Base-by-base conservation (phyloP, 257 asterid genomes). In the Verbena officinalis region DNA sequence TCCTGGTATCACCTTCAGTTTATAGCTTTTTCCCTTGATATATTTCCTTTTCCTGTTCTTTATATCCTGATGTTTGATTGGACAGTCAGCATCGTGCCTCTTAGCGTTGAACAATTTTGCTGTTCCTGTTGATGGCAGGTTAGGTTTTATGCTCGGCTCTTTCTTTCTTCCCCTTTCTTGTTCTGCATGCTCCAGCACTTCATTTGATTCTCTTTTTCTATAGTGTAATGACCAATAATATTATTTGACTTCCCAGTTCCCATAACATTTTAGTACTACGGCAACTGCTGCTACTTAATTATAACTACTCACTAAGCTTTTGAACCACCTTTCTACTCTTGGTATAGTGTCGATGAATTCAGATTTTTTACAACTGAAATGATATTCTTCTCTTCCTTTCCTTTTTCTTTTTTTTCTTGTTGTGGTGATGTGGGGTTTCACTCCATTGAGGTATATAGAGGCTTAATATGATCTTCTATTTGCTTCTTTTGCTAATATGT, bases 41-140 rank as follows among this genome's bases (percentile, higher is more conserved):
- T 36, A n/a, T 58, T 67, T 9, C 67, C 73, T 64, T 27, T 33
- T 78, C 64, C 58, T 66, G 75, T 55, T 63, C 57, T 52, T 59
- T 57, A 62, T 62, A 59, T 72, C 58, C 54, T 56, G 54, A 55
- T 70, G 62, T 59, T 76, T 68, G 20, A 58, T 77, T 74, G 76
- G 63, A 74, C 97, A 92, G 97, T 87, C 97, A 64, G 80, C 94
- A 12, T 88, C 99, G n/a, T 90, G 99, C 73, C 44, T 59, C 74
- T 79, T 90, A 78, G 97, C 90, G 14, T 63, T 93, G 81, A 93
- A 93, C 83, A 86, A 76, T 79, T 93, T 84, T 73, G 95, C 95
- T 15, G 80, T 75, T 67, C 79, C 93, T 56, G 81, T 64, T 73
- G 95, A 86, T 74, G 87, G 87, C 68, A 86, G 91, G 97, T 90